These are phyloP conservation scores for Sphenostylis stenocarpa DNA, from an alignment of 306 rosid genomes.

Conservation along the genomic window DNA sequence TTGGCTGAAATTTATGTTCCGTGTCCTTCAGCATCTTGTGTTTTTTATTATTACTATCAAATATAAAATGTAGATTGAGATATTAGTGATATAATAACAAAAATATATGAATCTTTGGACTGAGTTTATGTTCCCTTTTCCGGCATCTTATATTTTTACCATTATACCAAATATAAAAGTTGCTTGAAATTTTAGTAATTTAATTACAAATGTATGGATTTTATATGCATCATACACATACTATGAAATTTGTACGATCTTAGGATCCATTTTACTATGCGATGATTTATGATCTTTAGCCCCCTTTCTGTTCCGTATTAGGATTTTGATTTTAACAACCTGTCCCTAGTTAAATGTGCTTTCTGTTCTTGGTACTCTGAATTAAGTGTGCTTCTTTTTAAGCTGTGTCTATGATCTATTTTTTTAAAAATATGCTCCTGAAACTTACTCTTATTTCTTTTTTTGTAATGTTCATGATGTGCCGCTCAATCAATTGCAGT, in stretches of 20 bases:
- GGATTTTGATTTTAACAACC: background rate
- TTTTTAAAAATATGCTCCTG: background rate
- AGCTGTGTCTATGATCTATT: background rate
- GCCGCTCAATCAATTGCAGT: background rate
- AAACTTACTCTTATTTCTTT: background rate
- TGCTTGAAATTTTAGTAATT: background rate
- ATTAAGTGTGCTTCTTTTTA: background rate
- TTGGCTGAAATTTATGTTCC: background rate
- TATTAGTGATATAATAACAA: background rate
- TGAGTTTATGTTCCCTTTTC: background rate
- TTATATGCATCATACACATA: background rate
- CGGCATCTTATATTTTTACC: background rate
- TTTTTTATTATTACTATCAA: background rate
- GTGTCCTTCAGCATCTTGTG: background rate
- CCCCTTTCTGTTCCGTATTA: background rate
- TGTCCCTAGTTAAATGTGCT: background rate
- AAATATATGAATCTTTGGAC: background rate
- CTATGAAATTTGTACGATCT: background rate
- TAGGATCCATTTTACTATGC: background rate
- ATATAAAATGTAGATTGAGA: background rate
- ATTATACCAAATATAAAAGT: too few relatives aligned
- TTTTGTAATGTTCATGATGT: conserved; percentile 7
- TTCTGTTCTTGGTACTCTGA: background rate
- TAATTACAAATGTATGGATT: background rate
- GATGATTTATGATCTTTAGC: background rate